Evolutionary conservation across 805 yeast species (phyloP), one percentile per base, ranked within the genome.

Genomic region (Cyberlindnera meyerae): DNA sequence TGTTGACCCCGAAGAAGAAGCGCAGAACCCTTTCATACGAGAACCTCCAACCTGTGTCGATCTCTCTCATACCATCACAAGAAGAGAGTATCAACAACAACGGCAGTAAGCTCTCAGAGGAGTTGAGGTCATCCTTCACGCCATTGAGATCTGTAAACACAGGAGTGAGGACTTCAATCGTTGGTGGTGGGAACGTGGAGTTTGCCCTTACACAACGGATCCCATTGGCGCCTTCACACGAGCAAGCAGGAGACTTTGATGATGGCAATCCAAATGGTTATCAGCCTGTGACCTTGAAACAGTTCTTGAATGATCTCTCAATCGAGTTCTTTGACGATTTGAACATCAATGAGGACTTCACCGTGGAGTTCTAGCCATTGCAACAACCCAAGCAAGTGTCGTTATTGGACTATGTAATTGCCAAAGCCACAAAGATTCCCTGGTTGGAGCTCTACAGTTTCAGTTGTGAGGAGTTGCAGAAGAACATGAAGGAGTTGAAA

Each of bases 241-340:
- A 53, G 17, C 39, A 44, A 24, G 35, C 24, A 18, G 43, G 33
- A 3, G 16, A 5, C 11, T 11, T 37, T 9, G 36, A 31, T 18
- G 4, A 39, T 5, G 15, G n/a, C n/a, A n/a, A n/a, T n/a, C n/a
- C n/a, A n/a, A n/a, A 29, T 3, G 52, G 36, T 21, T 49, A 52
- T 25, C 37, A 42, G n/a, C 56, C 57, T 11, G 55, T 51, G 2
- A 26, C 56, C 3, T 29, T 55, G 18, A 30, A 44, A 2, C 49
- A 47, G 18, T 55, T 55, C 29, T 35, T 55, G 29, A 42, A 30
- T 13, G 59, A 53, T 26, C 25, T 51, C 7, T 44, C 50, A 2
- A 47, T 55, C 31, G 57, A 52, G 22, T 55, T 55, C 32, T 55
- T 51, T 35, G 59, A 53, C 36, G 48, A 41, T 24, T 36, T 55